These are phyloP conservation scores for Graphilbum fragrans DNA, from an alignment of 2,329 filamentous ascomycete species.

Conservation along the genomic window DNA sequence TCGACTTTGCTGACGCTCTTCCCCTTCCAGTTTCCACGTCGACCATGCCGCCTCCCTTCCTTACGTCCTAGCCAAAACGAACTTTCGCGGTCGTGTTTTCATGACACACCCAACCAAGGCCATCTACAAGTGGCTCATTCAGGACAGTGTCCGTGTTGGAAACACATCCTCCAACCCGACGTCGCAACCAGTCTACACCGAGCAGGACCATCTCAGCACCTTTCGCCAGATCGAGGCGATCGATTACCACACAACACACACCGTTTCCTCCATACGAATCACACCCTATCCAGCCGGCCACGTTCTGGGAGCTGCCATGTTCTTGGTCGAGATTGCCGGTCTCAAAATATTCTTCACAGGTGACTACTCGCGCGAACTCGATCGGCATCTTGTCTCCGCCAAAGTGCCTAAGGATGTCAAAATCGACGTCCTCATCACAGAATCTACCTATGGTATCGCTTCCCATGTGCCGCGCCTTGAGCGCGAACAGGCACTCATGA, in stretches of 20 bases:
- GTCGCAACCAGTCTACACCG: constrained; percentile 77
- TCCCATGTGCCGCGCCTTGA: constrained; percentile 85
- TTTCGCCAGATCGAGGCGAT: constrained; percentile 94
- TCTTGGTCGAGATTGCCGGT: constrained; percentile 90
- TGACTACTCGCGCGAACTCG: constrained; percentile 92
- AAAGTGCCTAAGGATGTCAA: constrained; percentile 81
- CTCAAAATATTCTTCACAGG: constrained; percentile 96
- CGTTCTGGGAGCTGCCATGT: constrained; percentile 98
- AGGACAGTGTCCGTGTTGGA: constrained; percentile 87
- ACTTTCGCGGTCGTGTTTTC: constrained; percentile 92
- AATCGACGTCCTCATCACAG: constrained; percentile 92
- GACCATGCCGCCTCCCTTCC: constrained; percentile 98
- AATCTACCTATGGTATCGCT: constrained; percentile 93
- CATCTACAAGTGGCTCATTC: constrained; percentile 99
- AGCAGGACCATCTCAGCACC: constrained; percentile 87
- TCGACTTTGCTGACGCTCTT: background rate
- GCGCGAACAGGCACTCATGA: constrained; percentile 88
- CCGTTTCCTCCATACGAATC: constrained; percentile 89
- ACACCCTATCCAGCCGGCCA: constrained; percentile 95
- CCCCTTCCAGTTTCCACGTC: constrained; percentile 69
- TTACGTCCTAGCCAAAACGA: constrained; percentile 95
- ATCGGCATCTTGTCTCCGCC: constrained; percentile 89
- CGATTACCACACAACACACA: constrained; percentile 96
- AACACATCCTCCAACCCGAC: constrained; percentile 52
- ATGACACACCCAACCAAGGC: constrained; percentile 99